Percentiles rank a stretch among this genome's conserved stretches.
These are phyloP conservation scores for Elaeis guineensis DNA, from an alignment of 176 grass and related monocot genomes.

Conservation along the genomic window DNA sequence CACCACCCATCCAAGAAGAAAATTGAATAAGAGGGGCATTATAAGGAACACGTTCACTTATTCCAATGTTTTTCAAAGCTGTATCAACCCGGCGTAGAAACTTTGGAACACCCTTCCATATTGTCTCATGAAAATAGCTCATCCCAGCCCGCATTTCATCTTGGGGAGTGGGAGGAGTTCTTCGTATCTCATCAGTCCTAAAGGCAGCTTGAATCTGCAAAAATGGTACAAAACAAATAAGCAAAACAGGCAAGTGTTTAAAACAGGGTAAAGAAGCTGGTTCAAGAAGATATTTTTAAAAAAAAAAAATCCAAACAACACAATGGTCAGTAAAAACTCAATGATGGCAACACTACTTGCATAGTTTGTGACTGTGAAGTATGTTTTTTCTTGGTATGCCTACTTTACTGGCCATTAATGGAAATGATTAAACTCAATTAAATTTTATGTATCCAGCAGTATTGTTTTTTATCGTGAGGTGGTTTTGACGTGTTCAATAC, in stretches of 20 bases:
- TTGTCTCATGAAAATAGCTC: constrained; percentile 99
- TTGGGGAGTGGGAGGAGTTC: constrained; percentile 80
- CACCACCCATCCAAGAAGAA: constrained; percentile 98
- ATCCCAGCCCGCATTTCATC: constrained; percentile 93
- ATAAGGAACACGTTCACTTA: constrained; percentile 85
- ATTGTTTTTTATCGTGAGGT: no score
- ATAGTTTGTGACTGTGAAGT: no score
- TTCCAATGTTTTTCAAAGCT: constrained; percentile 86
- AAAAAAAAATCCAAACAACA: no score
- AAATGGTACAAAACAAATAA: background rate
- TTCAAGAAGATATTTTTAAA: no score
- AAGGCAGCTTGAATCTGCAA: constrained; percentile 93
- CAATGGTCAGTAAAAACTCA: no score
- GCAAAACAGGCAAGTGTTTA: background rate
- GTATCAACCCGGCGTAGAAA: constrained; percentile 89
- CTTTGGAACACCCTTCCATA: constrained; percentile 96
- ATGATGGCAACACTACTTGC: no score
- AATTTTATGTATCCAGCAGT: no score
- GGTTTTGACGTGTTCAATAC: no score
- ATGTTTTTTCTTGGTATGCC: no score
- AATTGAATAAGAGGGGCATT: constrained; percentile 95
- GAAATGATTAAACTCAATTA: no score
- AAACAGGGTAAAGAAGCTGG: background rate
- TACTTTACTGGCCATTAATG: no score
- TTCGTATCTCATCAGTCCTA: constrained; percentile 89